Base-by-base conservation (phyloP, 768 basidiomycete genomes). In the Boletus vinaceobasis region DNA sequence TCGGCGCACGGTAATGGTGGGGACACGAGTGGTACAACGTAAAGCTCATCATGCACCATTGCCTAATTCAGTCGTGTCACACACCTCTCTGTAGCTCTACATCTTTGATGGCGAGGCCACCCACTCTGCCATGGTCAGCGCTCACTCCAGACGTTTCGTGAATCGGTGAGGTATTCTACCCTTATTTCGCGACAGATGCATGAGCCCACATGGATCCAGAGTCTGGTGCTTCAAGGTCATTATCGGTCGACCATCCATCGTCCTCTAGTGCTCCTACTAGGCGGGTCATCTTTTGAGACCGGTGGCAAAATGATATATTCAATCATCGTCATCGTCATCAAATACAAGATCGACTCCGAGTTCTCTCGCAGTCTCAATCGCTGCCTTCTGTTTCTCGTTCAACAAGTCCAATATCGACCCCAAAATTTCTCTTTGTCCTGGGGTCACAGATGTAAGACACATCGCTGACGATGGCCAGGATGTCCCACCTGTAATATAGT, bases 351-450 rank as follows among this genome's bases (percentile, higher is more conserved):
- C 79, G 21, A 86, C 70, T 0, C 85, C 87, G 56, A 75, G 65
- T 26, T 75, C 73, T 7, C 73, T 74, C 9, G 87, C 86, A 38
- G 70, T 61, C 38, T 74, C 72, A 29, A 85, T 60, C 4, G 78
- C 83, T 4, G 69, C 66, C 11, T 70, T 62, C 63, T 81, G 81
- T 62, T 82, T 83, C 37, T 70, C 66, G 29, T 67, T 59, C 11
- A 78, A 75, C 61, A 79, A 86, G 15, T 58, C 64, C n/a, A 86
- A 61, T 2, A 89, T 63, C 0, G 80, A 82, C 27, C 71, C 60
- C 14, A 87, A 63, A 39, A 87, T 84, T n/a, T 79, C 78, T 4
- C 72, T 70, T 66, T 88, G 86, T 15, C 86, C 86, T 86, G 55
- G 1, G 13, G 8, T n/a, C 31, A 33, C 17, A 46, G 19, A 42